Percentiles rank a stretch among this genome's conserved stretches.
phyloP scores from a whole-genome alignment of 495 filamentous ascomycete species.

The Annulohypoxylon maeteangense region DNA sequence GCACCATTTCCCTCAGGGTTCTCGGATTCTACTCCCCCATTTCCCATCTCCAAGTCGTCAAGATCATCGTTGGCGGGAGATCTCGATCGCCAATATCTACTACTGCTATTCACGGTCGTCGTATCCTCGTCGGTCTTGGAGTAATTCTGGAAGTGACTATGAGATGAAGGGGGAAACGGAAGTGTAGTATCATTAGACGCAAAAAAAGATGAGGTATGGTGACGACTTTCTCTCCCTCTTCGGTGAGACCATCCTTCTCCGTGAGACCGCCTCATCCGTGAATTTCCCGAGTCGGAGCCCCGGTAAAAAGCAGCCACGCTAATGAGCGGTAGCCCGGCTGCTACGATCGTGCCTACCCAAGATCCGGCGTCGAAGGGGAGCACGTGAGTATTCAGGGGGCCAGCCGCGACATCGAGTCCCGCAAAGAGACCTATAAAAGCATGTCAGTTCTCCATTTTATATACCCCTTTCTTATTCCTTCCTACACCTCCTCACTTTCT shows the following conservation, averaged over 20 bases:
- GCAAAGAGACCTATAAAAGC: slow-evolving; percentile 34
- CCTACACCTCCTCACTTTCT: too few relatives aligned
- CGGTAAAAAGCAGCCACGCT: slow-evolving; percentile 38
- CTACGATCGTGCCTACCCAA: slow-evolving; percentile 35
- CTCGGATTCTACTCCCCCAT: background rate
- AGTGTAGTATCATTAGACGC: background rate
- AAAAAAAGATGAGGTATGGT: background rate
- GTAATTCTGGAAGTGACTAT: background rate
- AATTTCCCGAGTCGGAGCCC: slow-evolving; percentile 28
- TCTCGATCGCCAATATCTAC: background rate
- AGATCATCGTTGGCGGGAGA: background rate
- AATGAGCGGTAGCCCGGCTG: slow-evolving; percentile 33
- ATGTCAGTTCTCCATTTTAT: slow-evolving; percentile 9
- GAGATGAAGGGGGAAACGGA: background rate
- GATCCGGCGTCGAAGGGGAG: slow-evolving; percentile 38
- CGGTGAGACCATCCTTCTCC: background rate
- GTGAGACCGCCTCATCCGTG: slow-evolving; percentile 5
- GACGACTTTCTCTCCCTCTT: background rate
- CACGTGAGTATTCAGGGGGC: slow-evolving; percentile 27
- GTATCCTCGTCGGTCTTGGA: slow-evolving; percentile 2
- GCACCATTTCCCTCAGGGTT: background rate
- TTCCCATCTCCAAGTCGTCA: slow-evolving; percentile 12
- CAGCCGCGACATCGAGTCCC: slow-evolving; percentile 35
- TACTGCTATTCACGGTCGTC: background rate
- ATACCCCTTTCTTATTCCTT: background rate